phyloP scores from a whole-genome alignment of 257 asterid genomes.

The Fraxinus cuspidata region DNA sequence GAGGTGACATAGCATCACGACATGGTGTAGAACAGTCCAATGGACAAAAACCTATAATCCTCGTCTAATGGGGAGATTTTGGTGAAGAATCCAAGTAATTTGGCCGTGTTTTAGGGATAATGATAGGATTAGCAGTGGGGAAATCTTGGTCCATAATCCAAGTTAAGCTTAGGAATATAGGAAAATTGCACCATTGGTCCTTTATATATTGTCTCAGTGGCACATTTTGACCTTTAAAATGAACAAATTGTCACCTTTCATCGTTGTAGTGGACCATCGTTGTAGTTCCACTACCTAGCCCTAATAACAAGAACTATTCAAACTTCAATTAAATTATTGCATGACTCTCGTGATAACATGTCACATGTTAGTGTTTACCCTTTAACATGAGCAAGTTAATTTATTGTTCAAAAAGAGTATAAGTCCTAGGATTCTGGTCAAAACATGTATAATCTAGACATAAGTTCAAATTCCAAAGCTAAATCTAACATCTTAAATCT shows the following conservation, averaged over 20 bases:
- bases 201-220: not conserved
- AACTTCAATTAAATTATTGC: not conserved
- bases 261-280: no score
- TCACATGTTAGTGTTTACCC: no score
- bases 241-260: not conserved
- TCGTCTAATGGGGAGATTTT: constrained; percentile 22
- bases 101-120: constrained; percentile 13
- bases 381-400: no score
- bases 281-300: no score
- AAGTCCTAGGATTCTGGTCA: no score
- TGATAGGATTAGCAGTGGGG: constrained; percentile 16
- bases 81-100: constrained; percentile 29
- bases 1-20: no score
- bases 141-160: not conserved
- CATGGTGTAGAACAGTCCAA: not conserved
- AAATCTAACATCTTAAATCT: no score
- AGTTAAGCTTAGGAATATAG: not conserved
- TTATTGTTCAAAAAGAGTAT: no score
- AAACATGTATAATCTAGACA: no score
- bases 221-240: not conserved
- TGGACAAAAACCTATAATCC: constrained; percentile 18
- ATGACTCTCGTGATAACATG: no score
- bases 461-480: no score
- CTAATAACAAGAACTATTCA: not conserved
- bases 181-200: not conserved